Evolutionary conservation across 75 land plant species (phyloP).

Genomic region (Sequoiadendron giganteum): DNA sequence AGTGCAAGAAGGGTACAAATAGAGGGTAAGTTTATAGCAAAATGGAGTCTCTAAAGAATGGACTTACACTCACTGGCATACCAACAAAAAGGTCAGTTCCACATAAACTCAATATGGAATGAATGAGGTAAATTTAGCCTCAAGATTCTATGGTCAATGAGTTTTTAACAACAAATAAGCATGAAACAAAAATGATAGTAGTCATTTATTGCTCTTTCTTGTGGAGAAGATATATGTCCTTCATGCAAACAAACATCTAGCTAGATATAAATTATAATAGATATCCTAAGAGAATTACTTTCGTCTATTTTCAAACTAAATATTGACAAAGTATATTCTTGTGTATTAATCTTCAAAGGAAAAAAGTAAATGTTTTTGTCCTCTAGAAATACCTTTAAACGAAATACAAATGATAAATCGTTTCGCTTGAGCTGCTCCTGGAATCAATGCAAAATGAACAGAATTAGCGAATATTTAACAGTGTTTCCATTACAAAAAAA

Average conservation of each 20-base stretch:
- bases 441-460: neutral
- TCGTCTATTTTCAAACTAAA: neutral
- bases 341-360: neutral
- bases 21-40: neutral
- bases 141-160: neutral
- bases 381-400: conserved; percentile 50
- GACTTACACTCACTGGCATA: neutral
- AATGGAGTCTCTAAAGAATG: neutral
- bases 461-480: neutral
- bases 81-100: neutral
- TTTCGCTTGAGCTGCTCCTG: conserved; percentile 73
- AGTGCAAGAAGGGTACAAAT: neutral
- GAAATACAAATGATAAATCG: conserved; percentile 65
- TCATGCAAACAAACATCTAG: neutral
- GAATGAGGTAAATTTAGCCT: neutral
- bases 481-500: neutral
- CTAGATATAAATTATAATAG: neutral
- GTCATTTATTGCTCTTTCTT: neutral
- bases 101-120: too few species aligned
- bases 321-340: neutral
- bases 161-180: neutral
- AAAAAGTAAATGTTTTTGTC: too few species aligned
- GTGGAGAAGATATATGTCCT: neutral
- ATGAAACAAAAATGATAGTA: neutral
- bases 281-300: neutral